Evolutionary conservation across 129 eudicot genomes (phyloP), one percentile per base, ranked within the genome.

Genomic region (Tagetes patula): DNA sequence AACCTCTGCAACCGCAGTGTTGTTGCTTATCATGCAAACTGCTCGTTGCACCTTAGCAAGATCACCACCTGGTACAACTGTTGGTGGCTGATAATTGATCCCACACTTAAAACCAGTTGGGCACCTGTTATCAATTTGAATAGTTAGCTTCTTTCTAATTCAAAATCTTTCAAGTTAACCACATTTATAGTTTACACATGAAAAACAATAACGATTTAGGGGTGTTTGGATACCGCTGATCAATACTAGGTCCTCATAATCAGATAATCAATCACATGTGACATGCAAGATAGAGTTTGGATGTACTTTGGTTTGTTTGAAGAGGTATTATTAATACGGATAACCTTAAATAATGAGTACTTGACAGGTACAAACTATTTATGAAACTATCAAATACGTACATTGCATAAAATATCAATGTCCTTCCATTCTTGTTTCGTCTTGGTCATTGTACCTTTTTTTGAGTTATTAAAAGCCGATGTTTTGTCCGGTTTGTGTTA

Each of bases 101-200:
- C 96, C 98, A 37, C 98, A 93, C 75, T 93, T 93, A 63, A 93
- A 93, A 2, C 98, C 98, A 68, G 98, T 93, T 36, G 98, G 98
- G 82, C 96, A 93, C 98, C 98, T 89, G 84, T 66, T 13, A 52
- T 36, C 14, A 69, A 3, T 46, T 34, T 3, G 32, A 78, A 12
- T 36, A 6, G 38, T 69, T 33, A 4, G 3, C 45, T 31, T 9
- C 9, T 4, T 65, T 41, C 13, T 36, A 11, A 60, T 6, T 33
- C 43, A 6, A 37, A 62, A 62, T 62, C 46, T 38, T 37, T 48
- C 20, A 11, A 48, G 11, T 48, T 48, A 48, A 48, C 53, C 20
- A 48, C 20, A 11, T 48, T 48, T 48, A 20, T 5, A 0, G 2
- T n/a, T 48, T 48, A 48, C n/a, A 2, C 53, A 48, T 46, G n/a